Evolutionary conservation across 2,329 filamentous ascomycete genomes (phyloP).

Genomic region (Venturia oleaginea): DNA sequence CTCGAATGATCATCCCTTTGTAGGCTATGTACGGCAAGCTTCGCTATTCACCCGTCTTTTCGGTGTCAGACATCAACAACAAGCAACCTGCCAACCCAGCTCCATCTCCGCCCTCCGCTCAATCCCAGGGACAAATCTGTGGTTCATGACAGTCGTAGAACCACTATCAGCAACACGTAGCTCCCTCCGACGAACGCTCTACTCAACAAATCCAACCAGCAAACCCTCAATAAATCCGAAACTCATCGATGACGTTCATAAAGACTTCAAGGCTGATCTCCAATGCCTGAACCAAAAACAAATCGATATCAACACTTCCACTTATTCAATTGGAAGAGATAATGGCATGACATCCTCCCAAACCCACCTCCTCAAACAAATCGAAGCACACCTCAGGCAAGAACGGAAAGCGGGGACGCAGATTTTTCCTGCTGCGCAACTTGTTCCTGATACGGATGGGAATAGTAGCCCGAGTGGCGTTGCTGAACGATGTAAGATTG

Average conservation of each 20-base stretch:
- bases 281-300: neutral
- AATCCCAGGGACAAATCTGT: conserved; percentile 13
- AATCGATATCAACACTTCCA: neutral
- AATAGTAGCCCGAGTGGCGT: neutral
- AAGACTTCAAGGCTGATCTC: neutral
- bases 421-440: conserved; percentile 19
- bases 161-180: conserved; percentile 14
- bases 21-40: neutral
- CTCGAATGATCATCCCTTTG: conserved; percentile 13
- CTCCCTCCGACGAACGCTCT: conserved; percentile 16
- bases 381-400: conserved; percentile 21
- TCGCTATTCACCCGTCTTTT: neutral
- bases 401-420: conserved; percentile 20
- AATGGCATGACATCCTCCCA: conserved; percentile 9
- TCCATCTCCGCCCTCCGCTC: conserved; percentile 12
- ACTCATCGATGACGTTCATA: neutral
- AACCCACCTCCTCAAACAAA: conserved; percentile 15
- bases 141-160: conserved; percentile 15
- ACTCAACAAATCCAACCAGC: neutral
- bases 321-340: neutral
- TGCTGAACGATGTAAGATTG: conserved; percentile 9
- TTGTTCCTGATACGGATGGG: neutral
- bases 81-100: conserved; percentile 10
- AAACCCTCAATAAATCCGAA: neutral
- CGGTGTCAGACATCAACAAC: neutral